Percentiles rank a stretch among this genome's conserved stretches.
These are phyloP conservation scores for Chlorociboria aeruginascens DNA, from an alignment of 495 filamentous ascomycete genomes.

Conservation along the genomic window DNA sequence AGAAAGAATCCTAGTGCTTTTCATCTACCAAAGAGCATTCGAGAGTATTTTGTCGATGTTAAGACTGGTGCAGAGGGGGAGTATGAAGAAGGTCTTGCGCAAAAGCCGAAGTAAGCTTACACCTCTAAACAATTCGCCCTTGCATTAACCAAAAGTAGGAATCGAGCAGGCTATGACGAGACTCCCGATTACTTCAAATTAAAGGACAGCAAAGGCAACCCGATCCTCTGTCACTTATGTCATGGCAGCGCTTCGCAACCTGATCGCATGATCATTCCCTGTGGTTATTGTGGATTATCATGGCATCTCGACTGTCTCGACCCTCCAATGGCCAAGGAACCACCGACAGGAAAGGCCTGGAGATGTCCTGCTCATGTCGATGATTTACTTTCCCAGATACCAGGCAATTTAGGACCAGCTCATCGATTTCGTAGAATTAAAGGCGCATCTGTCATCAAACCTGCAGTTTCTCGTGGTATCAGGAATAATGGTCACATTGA, in stretches of 20 bases:
- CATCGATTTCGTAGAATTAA: slow-evolving; percentile 42
- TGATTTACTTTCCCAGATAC: slow-evolving; percentile 31
- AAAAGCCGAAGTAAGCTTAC: slow-evolving; percentile 21
- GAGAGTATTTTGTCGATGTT: slow-evolving; percentile 64
- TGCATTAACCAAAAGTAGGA: slow-evolving; percentile 9
- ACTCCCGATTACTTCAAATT: slow-evolving; percentile 53
- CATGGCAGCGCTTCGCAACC: slow-evolving; percentile 39
- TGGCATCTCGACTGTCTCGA: slow-evolving; percentile 92
- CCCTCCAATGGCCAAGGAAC: slow-evolving; percentile 69
- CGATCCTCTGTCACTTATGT: slow-evolving; percentile 62
- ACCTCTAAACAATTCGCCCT: slow-evolving; percentile 9
- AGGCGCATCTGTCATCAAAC: slow-evolving; percentile 31
- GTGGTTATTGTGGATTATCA: slow-evolving; percentile 64
- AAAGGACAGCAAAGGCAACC: slow-evolving; percentile 53
- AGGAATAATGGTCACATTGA: slow-evolving; percentile 73
- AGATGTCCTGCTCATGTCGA: slow-evolving; percentile 82
- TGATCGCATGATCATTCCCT: slow-evolving; percentile 56
- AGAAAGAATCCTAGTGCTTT: slow-evolving; percentile 61
- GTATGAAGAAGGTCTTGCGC: slow-evolving; percentile 50
- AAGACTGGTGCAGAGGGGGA: slow-evolving; percentile 61
- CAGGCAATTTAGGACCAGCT: slow-evolving; percentile 31
- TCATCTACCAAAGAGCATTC: slow-evolving; percentile 51
- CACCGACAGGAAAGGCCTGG: slow-evolving; percentile 57
- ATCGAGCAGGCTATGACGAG: slow-evolving; percentile 38
- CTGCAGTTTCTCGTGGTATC: slow-evolving; percentile 43